Conservation (phyloP, 2,329 filamentous ascomycete genomes). For the Aspergillus eucalypticola region DNA sequence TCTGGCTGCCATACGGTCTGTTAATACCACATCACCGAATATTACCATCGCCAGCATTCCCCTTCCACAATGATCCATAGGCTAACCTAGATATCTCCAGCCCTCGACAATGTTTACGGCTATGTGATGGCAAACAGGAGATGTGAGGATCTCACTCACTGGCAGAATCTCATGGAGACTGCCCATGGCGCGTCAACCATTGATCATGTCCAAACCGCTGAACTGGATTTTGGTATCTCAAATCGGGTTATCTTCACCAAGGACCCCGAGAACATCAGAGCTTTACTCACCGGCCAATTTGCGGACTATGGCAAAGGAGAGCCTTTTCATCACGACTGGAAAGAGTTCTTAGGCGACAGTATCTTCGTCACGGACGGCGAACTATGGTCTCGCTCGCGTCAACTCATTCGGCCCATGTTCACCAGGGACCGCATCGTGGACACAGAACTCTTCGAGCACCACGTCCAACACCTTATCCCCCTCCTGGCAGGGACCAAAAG, state of each 20-base stretch:
- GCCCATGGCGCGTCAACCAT: conserved; percentile 33
- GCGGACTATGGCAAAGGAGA: conserved; percentile 79
- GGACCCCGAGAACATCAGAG: conserved; percentile 89
- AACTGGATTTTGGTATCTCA: conserved; percentile 32
- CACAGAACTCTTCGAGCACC: conserved; percentile 77
- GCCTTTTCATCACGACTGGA: conserved; percentile 71
- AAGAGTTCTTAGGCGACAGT: conserved; percentile 78
- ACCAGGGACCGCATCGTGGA: conserved; percentile 82
- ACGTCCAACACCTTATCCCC: conserved; percentile 70
- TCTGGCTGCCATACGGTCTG: conserved; percentile 41
- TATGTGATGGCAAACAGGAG: conserved; percentile 55
- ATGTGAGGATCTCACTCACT: conserved; percentile 63
- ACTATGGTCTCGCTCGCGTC: conserved; percentile 77
- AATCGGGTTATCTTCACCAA: conserved; percentile 70
- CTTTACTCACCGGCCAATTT: conserved; percentile 85
- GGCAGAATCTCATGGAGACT: conserved; percentile 54
- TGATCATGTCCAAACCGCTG: conserved; percentile 28
- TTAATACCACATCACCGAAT: background rate
- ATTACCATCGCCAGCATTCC: background rate
- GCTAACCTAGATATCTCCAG: conserved; percentile 41
- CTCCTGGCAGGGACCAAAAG: conserved; percentile 58
- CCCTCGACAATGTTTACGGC: conserved; percentile 64
- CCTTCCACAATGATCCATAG: no score
- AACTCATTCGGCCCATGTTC: conserved; percentile 85
- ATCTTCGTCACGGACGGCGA: conserved; percentile 81